Evolutionary conservation across 129 eudicot genomes (phyloP), one percentile per base, ranked within the genome.

Genomic region (Centaurea solstitialis): DNA sequence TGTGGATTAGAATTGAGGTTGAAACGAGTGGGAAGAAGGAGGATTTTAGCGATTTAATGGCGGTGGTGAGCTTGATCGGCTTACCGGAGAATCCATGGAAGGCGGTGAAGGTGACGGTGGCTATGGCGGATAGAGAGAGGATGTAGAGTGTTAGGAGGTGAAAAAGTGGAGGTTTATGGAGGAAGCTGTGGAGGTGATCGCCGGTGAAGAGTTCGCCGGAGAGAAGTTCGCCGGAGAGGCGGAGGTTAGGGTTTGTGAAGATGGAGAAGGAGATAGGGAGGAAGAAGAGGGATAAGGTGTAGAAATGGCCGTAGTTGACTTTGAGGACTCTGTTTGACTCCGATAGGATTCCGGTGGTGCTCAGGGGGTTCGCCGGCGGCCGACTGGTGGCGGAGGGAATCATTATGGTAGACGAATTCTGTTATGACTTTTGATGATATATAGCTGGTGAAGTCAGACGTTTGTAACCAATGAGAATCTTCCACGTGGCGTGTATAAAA

Each of bases 271-370:
- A 84, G 59, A 90, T 65, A 33, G 98, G 98, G 72, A 93, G 83
- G 73, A 93, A 89, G 78, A 88, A 89, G 87, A 90, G 61, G 24
- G 96, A 85, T 39, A 88, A 92, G 53, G 86, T 82, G 38, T 86
- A 69, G 93, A 90, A 88, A 78, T 75, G 66, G 41, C 84, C 74
- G n/a, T 84, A 67, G 87, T 88, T 83, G 50, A 84, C 81, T 40
- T 40, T 78, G 76, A 91, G 13, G 38, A 89, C 81, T 40, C 88
- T 84, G 21, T 79, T 80, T 7, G 93, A 59, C 72, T 87, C 88
- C 20, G 90, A 74, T 65, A 88, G 83, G 20, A 91, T 83, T 6
- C 79, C 76, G 70, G 65, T 26, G 20, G 59, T 38, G 30, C 45
- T 67, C 41, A 77, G 65, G 73, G 23, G 17, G 43, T 77, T 24